Base-by-base conservation (phyloP, 2,329 filamentous ascomycete genomes). In the Chaetothyriales sp. region DNA sequence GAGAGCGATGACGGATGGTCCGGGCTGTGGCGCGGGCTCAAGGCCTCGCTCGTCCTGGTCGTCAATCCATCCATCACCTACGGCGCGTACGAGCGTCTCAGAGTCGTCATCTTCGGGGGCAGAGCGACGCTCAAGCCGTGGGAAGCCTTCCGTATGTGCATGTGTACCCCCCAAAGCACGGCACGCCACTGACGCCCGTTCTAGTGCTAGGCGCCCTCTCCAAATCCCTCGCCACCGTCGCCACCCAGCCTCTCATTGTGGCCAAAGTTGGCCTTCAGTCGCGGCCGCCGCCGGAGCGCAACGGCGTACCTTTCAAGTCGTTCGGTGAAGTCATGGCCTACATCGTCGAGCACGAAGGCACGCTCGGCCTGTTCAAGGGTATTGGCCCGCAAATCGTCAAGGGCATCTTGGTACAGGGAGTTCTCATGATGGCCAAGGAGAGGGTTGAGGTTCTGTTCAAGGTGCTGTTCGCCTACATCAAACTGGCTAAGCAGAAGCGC, bases 361-460 rank as follows among this genome's bases (percentile, higher is more conserved):
- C 78, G 0, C 63, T 83, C 10, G 85, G 85, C n/a, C 75, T 98
- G 1, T 98, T 97, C 75, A 98, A 98, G 73, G 92, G 92, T 44
- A 95, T 98, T 60, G 89, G 81, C 0, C 92, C 92, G 2, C 92
- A 98, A 68, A 85, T 98, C 49, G 69, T 89, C 54, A 98, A 98
- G 70, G 92, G 92, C 1, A 71, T 98, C 49, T 67, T 98, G 47
- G 92, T 98, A 2, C 92, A 98, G 65, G 92, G 92, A 48, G 81
- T 98, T 51, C 74, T 98, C 43, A 98, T 98, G 92, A 98, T 95
- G 89, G 92, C 89, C 47, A 98, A 98, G 72, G 92, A 98, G 71
- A 88, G 86, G 60, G 86, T 97, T 69, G 92, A 97, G 67, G 72
- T 97, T 15, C 67, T 89, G 45, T 97, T 95, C 66, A 74, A 97